These are phyloP conservation scores for Hericium coralloides DNA, from an alignment of 768 basidiomycete species.

Conservation along the genomic window DNA sequence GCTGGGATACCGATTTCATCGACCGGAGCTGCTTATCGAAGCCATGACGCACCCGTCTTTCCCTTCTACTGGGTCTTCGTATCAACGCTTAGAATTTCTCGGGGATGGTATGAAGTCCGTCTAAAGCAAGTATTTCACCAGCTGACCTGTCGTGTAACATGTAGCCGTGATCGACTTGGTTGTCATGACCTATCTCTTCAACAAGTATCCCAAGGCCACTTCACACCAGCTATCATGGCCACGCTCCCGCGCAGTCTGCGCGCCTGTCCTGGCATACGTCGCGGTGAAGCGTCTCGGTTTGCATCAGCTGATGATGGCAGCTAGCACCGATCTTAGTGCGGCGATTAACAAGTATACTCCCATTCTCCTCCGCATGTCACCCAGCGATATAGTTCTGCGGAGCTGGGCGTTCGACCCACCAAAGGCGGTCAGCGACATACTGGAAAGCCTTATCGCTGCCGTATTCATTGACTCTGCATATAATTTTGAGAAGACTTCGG, in stretches of 20 bases:
- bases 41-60: slow-evolving; percentile 87
- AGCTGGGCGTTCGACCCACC: slow-evolving; percentile 84
- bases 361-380: slow-evolving; percentile 44
- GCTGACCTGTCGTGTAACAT: slow-evolving; percentile 6
- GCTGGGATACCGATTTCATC: slow-evolving; percentile 64
- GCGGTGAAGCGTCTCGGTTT: slow-evolving; percentile 56
- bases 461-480: slow-evolving; percentile 75
- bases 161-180: slow-evolving; percentile 65
- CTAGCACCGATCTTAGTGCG: slow-evolving; percentile 55
- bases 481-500: slow-evolving; percentile 57
- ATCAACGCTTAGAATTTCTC: slow-evolving; percentile 82
- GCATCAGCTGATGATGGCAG: slow-evolving; percentile 63
- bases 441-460: slow-evolving; percentile 81
- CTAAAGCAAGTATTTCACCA: background rate
- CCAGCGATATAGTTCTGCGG: slow-evolving; percentile 51
- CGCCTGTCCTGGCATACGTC: slow-evolving; percentile 60
- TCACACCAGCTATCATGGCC: slow-evolving; percentile 73
- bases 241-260: slow-evolving; percentile 63
- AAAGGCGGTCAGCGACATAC: slow-evolving; percentile 75
- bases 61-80: slow-evolving; percentile 43
- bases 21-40: slow-evolving; percentile 56
- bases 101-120: slow-evolving; percentile 62
- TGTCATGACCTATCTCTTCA: slow-evolving; percentile 62
- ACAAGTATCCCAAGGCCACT: slow-evolving; percentile 58
- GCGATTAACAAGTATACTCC: slow-evolving; percentile 57